Percentiles rank a stretch among this genome's conserved stretches.
Conservation (phyloP, 805 yeast genomes). For the Myxozyma mucilagina region DNA sequence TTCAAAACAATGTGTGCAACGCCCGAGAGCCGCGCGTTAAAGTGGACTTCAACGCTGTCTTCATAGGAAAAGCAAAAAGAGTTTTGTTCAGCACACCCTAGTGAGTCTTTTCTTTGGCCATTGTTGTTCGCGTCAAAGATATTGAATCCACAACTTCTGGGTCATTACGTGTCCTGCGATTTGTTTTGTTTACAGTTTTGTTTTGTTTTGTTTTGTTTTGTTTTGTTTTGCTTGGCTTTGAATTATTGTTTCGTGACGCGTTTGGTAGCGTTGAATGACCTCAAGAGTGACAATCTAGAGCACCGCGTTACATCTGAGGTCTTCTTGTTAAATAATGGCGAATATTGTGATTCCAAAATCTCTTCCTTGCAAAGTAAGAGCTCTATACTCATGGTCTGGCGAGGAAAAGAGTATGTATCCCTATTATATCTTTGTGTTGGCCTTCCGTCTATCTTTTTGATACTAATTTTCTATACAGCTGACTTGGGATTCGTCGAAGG, state of each 20-base stretch:
- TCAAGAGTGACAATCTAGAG: neutral
- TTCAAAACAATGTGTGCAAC: slow-evolving; percentile 1
- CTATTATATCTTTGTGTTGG: neutral
- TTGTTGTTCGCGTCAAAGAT: neutral
- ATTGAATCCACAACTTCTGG: neutral
- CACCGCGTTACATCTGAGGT: neutral
- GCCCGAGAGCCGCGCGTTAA: neutral
- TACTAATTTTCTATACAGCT: slow-evolving; percentile 17
- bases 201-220: neutral
- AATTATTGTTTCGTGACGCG: too few relatives aligned
- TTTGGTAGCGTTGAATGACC: too few relatives aligned
- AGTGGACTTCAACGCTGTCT: neutral
- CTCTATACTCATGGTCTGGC: slow-evolving; percentile 93
- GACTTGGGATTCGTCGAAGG: slow-evolving; percentile 94
- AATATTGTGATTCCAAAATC: slow-evolving; percentile 12
- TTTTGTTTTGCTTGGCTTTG: neutral
- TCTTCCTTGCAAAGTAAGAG: slow-evolving; percentile 72
- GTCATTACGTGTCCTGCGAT: neutral
- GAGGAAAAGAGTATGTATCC: slow-evolving; percentile 61
- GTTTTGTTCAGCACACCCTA: too few relatives aligned
- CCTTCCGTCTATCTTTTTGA: slow-evolving; percentile 1
- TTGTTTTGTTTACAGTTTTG: neutral
- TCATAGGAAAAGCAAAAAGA: neutral
- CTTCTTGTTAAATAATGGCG: neutral
- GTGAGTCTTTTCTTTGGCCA: too few relatives aligned